Evolutionary conservation across 768 basidiomycete species (phyloP).

Genomic region (Naganishia vishniacii): DNA sequence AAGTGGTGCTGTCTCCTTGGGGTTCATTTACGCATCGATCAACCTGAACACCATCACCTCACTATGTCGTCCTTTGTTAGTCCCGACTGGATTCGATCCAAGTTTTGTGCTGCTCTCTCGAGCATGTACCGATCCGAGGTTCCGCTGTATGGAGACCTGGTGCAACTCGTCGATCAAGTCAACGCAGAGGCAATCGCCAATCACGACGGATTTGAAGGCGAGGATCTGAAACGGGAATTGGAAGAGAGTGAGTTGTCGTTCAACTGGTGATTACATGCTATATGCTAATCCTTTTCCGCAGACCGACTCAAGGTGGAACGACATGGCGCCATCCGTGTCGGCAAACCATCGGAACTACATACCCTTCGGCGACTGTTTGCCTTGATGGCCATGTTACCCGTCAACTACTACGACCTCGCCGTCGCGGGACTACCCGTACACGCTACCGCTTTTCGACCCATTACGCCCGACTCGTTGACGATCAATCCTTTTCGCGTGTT

Average conservation of each 20-base stretch:
- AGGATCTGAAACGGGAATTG: constrained; percentile 24
- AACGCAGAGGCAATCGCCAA: constrained; percentile 26
- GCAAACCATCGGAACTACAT: constrained; percentile 34
- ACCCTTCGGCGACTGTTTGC: constrained; percentile 37
- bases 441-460: constrained; percentile 42
- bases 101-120: constrained; percentile 34
- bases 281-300: background rate
- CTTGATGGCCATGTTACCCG: constrained; percentile 39
- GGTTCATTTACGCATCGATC: no score
- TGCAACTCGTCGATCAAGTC: constrained; percentile 40
- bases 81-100: constrained; percentile 29
- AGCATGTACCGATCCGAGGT: constrained; percentile 42
- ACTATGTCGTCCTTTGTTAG: constrained; percentile 11
- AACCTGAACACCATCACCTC: background rate
- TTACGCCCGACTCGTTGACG: constrained; percentile 30
- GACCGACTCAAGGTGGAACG: constrained; percentile 40
- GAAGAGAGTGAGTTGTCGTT: constrained; percentile 34
- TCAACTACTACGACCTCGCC: constrained; percentile 45
- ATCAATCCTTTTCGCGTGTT: constrained; percentile 44
- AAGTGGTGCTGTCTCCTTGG: no score
- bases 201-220: constrained; percentile 6
- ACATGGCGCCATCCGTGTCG: constrained; percentile 44
- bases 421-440: constrained; percentile 42
- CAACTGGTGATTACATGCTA: no score
- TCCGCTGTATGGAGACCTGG: constrained; percentile 42